A percentile compares a stretch with the other conserved stretches of the same genome.
phyloP scores from a whole-genome alignment of 306 rosid genomes.

The Ormosia semicastrata region DNA sequence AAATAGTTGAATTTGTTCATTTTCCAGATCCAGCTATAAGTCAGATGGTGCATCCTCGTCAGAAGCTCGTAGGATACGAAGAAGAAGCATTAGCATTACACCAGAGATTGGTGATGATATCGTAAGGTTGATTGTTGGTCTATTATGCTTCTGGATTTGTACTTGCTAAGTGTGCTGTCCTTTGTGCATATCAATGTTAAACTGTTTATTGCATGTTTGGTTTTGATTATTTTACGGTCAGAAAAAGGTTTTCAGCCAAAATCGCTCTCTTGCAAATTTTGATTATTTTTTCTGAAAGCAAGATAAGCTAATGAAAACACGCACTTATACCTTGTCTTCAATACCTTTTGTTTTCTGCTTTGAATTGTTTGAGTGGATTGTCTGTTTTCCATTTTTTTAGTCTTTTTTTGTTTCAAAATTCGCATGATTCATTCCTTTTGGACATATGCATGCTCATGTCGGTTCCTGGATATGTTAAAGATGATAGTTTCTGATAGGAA shows the following conservation, averaged over 20 bases:
- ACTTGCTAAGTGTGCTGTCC: not conserved
- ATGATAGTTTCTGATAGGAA: too few species aligned
- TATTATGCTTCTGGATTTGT: conserved; percentile 17
- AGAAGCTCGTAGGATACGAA: conserved; percentile 74
- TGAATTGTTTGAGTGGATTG: not conserved
- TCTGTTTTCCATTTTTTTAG: not conserved
- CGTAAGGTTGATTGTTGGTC: conserved; percentile 68
- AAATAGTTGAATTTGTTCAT: not conserved
- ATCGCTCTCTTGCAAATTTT: not conserved
- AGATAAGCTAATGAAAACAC: not conserved
- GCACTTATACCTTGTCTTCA: not conserved
- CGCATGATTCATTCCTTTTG: not conserved
- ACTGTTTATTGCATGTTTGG: not conserved
- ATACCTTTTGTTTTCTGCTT: not conserved
- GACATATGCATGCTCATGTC: conserved; percentile 13
- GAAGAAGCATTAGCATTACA: conserved; percentile 93
- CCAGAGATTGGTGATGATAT: conserved; percentile 99
- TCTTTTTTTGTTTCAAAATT: not conserved
- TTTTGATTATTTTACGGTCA: not conserved
- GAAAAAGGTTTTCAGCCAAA: not conserved
- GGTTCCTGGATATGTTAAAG: conserved; percentile 2
- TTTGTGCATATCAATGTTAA: conserved; percentile 13
- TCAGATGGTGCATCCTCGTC: conserved; percentile 87
- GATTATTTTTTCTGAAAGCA: not conserved
- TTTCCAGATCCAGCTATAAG: conserved; percentile 54